These are phyloP conservation scores for Rhodotorula babjevae DNA, from an alignment of 768 basidiomycete genomes.

Conservation along the genomic window DNA sequence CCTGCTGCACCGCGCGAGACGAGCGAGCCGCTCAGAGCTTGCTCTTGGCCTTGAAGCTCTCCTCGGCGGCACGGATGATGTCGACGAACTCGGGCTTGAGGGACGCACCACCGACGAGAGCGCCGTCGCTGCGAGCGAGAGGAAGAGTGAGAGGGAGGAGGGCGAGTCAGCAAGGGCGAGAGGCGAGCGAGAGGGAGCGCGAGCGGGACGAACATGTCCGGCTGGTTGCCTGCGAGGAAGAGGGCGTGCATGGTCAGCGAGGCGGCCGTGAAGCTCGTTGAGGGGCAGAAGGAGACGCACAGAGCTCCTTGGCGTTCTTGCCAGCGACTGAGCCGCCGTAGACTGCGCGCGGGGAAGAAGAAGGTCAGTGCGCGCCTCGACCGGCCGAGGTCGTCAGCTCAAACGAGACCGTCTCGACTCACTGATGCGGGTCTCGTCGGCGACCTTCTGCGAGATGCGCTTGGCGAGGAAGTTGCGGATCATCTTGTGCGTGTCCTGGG, in stretches of 20 bases:
- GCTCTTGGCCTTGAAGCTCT: constrained; percentile 33
- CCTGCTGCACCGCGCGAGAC: too few species aligned
- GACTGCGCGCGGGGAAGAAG: constrained; percentile 4
- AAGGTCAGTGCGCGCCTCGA: too few species aligned
- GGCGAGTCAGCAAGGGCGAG: not conserved
- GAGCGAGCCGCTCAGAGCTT: constrained; percentile 14
- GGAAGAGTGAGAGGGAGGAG: not conserved
- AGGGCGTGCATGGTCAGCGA: not conserved
- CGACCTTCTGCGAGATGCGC: constrained; percentile 64
- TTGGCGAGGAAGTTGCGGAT: constrained; percentile 69
- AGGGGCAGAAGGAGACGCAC: constrained; percentile 43
- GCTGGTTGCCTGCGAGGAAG: not conserved
- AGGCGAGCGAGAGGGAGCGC: not conserved
- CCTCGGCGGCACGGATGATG: constrained; percentile 26
- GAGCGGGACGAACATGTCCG: not conserved
- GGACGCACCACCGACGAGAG: constrained; percentile 2
- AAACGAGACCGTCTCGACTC: too few species aligned
- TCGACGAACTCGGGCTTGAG: constrained; percentile 15
- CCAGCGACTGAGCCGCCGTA: constrained; percentile 93
- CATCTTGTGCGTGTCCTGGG: constrained; percentile 82
- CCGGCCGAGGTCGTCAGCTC: too few species aligned
- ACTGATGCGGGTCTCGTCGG: constrained; percentile 68
- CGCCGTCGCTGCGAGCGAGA: constrained; percentile 1
- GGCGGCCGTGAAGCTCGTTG: too few species aligned
- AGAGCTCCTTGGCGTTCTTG: constrained; percentile 78